Conservation (phyloP, 257 asterid species). For the Eustoma russellianum region DNA sequence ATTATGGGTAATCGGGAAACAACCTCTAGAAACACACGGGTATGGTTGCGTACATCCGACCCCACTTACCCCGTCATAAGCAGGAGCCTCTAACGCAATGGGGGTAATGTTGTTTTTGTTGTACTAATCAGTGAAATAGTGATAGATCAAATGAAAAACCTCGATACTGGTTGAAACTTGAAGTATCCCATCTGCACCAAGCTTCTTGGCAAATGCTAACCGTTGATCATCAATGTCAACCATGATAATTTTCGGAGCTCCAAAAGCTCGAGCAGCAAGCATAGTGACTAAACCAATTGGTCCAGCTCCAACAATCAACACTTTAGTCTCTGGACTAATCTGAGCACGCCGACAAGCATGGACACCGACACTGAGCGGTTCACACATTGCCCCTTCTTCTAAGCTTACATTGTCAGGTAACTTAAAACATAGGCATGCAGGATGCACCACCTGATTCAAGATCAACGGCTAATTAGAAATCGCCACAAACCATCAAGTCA, state of each 20-base stretch:
- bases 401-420: slow-evolving; percentile 78
- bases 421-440: slow-evolving; percentile 80
- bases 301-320: slow-evolving; percentile 88
- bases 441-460: slow-evolving; percentile 71
- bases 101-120: no score
- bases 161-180: slow-evolving; percentile 49
- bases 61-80: no score
- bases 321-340: slow-evolving; percentile 73
- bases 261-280: slow-evolving; percentile 90
- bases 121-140: not conserved
- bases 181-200: slow-evolving; percentile 70
- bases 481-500: no score
- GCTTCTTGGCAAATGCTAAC: slow-evolving; percentile 61
- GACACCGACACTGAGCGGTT: slow-evolving; percentile 90
- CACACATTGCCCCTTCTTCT: slow-evolving; percentile 99
- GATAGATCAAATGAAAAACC: slow-evolving; percentile 24
- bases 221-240: slow-evolving; percentile 76
- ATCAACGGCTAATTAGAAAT: not conserved
- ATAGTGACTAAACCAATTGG: slow-evolving; percentile 81
- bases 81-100: no score
- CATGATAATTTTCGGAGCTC: slow-evolving; percentile 63
- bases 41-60: no score
- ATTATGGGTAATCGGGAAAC: no score
- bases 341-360: slow-evolving; percentile 92
- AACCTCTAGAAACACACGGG: no score